These are phyloP conservation scores for Persicaria maculosa DNA, from an alignment of 148 eudicot genomes.

Conservation along the genomic window DNA sequence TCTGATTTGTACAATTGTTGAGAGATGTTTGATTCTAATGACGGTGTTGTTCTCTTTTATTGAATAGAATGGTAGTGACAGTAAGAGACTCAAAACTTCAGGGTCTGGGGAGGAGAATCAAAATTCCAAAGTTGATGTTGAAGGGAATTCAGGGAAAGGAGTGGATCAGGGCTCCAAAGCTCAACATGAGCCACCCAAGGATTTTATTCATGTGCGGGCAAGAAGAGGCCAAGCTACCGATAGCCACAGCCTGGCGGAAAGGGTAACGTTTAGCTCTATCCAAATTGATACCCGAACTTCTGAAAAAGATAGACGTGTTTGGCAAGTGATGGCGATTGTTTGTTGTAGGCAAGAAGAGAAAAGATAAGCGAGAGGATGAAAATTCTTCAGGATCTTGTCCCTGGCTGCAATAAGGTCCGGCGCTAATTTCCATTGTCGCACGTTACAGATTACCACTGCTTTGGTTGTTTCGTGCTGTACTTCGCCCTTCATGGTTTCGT, in stretches of 20 bases:
- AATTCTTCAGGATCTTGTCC: conserved; percentile 83
- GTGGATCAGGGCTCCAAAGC: conserved; percentile 37
- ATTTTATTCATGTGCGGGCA: conserved; percentile 97
- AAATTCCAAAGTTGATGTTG: conserved; percentile 42
- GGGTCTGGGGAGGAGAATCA: conserved; percentile 40
- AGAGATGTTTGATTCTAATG: not conserved
- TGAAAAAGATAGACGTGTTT: not conserved
- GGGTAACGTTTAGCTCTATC: conserved; percentile 39
- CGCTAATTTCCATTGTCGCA: conserved; percentile 1
- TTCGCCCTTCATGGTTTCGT: not conserved
- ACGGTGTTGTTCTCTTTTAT: not conserved
- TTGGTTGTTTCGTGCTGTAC: not conserved
- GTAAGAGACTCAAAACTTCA: conserved; percentile 50
- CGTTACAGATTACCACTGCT: not conserved
- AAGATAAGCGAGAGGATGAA: conserved; percentile 93
- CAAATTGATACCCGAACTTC: not conserved
- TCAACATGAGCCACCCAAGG: conserved; percentile 54
- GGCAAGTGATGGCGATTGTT: conserved; percentile 13
- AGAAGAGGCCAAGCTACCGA: conserved; percentile 98
- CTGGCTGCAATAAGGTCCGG: conserved; percentile 73
- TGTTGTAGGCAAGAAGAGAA: conserved; percentile 77
- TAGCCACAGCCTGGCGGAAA: conserved; percentile 92
- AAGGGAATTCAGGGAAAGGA: conserved; percentile 43
- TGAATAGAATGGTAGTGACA: conserved; percentile 59
- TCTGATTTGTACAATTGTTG: not conserved